Percentiles rank a stretch among this genome's conserved stretches.
phyloP scores from a whole-genome alignment of 441 rosid genomes.

The Jatropha podagrica region DNA sequence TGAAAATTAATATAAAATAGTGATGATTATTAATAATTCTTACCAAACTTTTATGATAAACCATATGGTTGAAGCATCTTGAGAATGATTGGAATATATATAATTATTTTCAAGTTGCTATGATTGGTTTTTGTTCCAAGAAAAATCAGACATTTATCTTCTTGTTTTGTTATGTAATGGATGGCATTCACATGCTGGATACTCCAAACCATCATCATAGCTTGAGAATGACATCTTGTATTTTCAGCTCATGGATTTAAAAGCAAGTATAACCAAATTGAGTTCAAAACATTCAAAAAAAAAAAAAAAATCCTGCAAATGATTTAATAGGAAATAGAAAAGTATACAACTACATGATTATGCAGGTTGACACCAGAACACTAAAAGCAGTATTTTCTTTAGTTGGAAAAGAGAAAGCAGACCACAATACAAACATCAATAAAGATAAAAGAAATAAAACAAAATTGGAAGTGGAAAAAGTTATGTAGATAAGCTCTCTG shows the following conservation, averaged over 20 bases:
- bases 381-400: no score
- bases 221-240: neutral
- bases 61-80: slow-evolving; percentile 4
- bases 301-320: neutral
- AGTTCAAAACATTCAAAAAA: neutral
- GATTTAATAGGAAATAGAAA: neutral
- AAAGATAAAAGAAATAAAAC: neutral
- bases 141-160: neutral
- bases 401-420: neutral
- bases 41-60: neutral
- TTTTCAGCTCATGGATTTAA: neutral
- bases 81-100: neutral
- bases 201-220: neutral
- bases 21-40: neutral
- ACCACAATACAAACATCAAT: neutral
- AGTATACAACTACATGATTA: neutral
- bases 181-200: slow-evolving; percentile 14
- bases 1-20: neutral
- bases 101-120: neutral
- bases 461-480: no score
- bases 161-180: neutral
- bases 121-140: neutral
- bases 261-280: neutral
- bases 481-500: neutral
- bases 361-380: neutral